These are phyloP conservation scores for Arthrobotrys sphaeroides DNA, from an alignment of 2,329 filamentous ascomycete genomes.

Conservation along the genomic window DNA sequence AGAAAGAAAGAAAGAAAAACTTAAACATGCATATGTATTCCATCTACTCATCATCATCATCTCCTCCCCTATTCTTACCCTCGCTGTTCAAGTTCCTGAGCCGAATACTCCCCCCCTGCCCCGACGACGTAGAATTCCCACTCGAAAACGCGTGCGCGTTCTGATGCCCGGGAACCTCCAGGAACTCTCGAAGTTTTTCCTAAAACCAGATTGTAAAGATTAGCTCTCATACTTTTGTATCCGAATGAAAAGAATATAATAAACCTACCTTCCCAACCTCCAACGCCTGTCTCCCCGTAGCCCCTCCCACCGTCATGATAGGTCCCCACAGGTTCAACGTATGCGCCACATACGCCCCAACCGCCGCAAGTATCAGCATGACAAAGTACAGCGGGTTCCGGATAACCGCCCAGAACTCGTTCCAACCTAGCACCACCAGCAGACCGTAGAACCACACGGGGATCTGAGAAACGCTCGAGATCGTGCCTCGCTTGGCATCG, in stretches of 20 bases:
- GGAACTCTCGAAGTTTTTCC: constrained; percentile 57
- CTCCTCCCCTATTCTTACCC: constrained; percentile 27
- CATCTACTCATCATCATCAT: constrained; percentile 41
- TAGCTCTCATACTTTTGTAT: constrained; percentile 47
- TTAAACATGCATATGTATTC: constrained; percentile 7
- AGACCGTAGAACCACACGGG: constrained; percentile 94
- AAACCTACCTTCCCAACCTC: constrained; percentile 78
- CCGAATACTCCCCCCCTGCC: constrained; percentile 50
- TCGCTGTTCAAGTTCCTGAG: constrained; percentile 55
- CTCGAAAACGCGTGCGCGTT: constrained; percentile 44
- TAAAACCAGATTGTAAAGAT: constrained; percentile 5
- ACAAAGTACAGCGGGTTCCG: constrained; percentile 94
- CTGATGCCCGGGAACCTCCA: constrained; percentile 38
- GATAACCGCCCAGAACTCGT: constrained; percentile 82
- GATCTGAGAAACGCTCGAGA: constrained; percentile 92
- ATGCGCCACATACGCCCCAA: constrained; percentile 87
- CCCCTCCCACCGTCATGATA: constrained; percentile 93
- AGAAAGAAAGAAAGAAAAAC: not conserved
- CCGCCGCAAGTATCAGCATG: constrained; percentile 78
- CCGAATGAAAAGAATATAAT: not conserved
- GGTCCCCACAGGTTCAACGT: constrained; percentile 94
- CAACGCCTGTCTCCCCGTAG: constrained; percentile 83
- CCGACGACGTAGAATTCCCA: constrained; percentile 36
- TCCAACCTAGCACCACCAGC: constrained; percentile 93
- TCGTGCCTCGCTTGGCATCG: constrained; percentile 94